Conservation (phyloP, 345 rosid genomes). For the Capsella bursapastoris region DNA sequence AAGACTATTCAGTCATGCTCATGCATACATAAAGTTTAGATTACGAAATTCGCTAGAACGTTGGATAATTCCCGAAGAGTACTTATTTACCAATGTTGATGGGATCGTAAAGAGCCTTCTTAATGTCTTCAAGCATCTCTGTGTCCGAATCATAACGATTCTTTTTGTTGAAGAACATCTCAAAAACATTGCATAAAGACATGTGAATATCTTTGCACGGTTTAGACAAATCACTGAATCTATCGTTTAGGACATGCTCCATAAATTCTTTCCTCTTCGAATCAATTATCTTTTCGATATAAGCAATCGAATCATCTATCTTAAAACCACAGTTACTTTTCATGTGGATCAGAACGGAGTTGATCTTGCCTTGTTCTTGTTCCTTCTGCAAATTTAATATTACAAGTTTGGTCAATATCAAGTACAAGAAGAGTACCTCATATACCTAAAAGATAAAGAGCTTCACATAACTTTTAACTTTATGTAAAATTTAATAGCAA, state of each 20-base stretch:
- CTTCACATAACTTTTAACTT: background rate
- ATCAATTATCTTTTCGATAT: constrained; percentile 39
- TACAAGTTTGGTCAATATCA: background rate
- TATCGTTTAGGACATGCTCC: constrained; percentile 47
- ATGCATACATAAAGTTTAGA: background rate
- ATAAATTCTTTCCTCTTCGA: constrained; percentile 49
- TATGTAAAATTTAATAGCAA: background rate
- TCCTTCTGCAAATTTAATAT: constrained; percentile 48
- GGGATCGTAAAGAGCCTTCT: constrained; percentile 58
- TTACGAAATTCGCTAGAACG: background rate
- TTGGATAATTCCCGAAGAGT: background rate
- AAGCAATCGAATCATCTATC: constrained; percentile 51
- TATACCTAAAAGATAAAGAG: constrained; percentile 6
- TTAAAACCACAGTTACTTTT: constrained; percentile 35
- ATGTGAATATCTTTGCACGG: constrained; percentile 52
- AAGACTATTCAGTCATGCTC: background rate
- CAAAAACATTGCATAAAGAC: constrained; percentile 47
- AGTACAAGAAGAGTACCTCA: constrained; percentile 4
- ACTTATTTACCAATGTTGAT: constrained; percentile 12
- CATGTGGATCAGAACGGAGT: constrained; percentile 50
- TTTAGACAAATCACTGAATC: constrained; percentile 43
- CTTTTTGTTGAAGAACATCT: constrained; percentile 55
- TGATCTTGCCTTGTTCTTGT: constrained; percentile 51
- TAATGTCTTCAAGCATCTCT: constrained; percentile 53
- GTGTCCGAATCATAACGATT: constrained; percentile 52